Evolutionary conservation across 345 rosid genomes (phyloP).

Genomic region (Erysimum cheiranthoides): DNA sequence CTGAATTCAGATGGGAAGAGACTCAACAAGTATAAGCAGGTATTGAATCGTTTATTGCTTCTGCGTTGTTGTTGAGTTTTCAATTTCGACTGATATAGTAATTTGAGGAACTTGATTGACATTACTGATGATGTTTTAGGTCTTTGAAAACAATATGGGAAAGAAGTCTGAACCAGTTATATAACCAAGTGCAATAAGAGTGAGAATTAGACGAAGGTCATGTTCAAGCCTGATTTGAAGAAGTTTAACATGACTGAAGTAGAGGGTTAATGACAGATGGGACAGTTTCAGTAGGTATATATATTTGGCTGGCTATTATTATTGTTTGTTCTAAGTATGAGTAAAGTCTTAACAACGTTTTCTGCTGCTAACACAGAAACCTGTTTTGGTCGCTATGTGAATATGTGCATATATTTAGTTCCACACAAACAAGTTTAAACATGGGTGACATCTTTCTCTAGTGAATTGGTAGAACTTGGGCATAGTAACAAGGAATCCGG

Average conservation of each 20-base stretch:
- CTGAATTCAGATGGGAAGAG: slow-evolving; percentile 89
- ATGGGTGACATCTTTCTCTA: slow-evolving; percentile 41
- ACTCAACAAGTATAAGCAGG: slow-evolving; percentile 91
- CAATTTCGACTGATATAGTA: neutral
- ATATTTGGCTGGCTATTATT: slow-evolving; percentile 4
- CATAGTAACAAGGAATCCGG: slow-evolving; percentile 89
- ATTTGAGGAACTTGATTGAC: too few species aligned
- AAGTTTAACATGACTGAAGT: slow-evolving; percentile 82
- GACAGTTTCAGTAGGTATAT: slow-evolving; percentile 98
- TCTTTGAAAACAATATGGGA: slow-evolving; percentile 88
- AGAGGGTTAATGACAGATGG: slow-evolving; percentile 93
- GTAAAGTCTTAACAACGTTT: neutral
- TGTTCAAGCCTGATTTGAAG: slow-evolving; percentile 80
- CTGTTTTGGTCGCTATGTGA: slow-evolving; percentile 21
- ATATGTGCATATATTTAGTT: neutral
- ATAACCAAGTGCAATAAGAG: slow-evolving; percentile 70
- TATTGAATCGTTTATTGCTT: slow-evolving; percentile 11
- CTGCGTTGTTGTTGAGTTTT: neutral
- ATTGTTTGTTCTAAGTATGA: neutral
- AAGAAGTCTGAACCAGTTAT: slow-evolving; percentile 71
- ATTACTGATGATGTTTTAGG: slow-evolving; percentile 54
- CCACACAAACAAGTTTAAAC: slow-evolving; percentile 25
- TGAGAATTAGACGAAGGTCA: slow-evolving; percentile 94
- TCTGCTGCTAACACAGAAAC: slow-evolving; percentile 27
- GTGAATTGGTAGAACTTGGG: slow-evolving; percentile 86